These are phyloP conservation scores for Debaryomyces fabryi DNA, from an alignment of 1,139 yeast species.

Conservation along the genomic window DNA sequence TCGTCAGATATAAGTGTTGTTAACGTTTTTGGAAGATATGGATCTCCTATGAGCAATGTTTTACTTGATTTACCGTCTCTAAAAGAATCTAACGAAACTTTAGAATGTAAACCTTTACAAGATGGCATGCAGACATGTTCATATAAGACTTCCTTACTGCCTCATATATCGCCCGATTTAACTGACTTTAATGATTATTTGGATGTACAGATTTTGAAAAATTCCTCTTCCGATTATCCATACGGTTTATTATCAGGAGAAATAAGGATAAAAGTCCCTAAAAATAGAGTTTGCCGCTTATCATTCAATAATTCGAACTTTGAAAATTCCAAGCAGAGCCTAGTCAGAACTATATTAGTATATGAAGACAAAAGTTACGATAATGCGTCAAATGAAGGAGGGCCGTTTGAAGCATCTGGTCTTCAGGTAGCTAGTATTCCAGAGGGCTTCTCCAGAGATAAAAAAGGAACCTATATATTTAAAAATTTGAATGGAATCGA, in stretches of 20 bases:
- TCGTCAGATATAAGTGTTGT: conserved; percentile 38
- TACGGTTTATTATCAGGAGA: conserved; percentile 72
- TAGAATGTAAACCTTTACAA: conserved; percentile 36
- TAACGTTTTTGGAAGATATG: conserved; percentile 55
- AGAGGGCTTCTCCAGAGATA: conserved; percentile 54
- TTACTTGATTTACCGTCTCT: conserved; percentile 67
- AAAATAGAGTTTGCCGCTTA: conserved; percentile 66
- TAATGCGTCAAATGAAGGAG: conserved; percentile 9
- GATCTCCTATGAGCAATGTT: conserved; percentile 38
- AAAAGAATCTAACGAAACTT: conserved; percentile 31
- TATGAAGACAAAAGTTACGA: conserved; percentile 29
- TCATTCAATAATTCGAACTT: conserved; percentile 50
- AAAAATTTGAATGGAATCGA: conserved; percentile 65
- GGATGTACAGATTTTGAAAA: conserved; percentile 50
- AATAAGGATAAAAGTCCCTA: conserved; percentile 56
- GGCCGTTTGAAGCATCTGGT: neutral
- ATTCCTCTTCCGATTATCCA: conserved; percentile 53
- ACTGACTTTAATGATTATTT: conserved; percentile 45
- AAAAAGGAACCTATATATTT: conserved; percentile 53
- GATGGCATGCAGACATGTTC: conserved; percentile 58
- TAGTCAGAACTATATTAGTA: conserved; percentile 63
- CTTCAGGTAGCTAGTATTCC: conserved; percentile 32
- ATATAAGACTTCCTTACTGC: conserved; percentile 52
- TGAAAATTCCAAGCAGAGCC: conserved; percentile 37
- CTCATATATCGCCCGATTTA: conserved; percentile 52